Evolutionary conservation across 352 stramenopile species (phyloP).

Genomic region (Pythium sp.): DNA sequence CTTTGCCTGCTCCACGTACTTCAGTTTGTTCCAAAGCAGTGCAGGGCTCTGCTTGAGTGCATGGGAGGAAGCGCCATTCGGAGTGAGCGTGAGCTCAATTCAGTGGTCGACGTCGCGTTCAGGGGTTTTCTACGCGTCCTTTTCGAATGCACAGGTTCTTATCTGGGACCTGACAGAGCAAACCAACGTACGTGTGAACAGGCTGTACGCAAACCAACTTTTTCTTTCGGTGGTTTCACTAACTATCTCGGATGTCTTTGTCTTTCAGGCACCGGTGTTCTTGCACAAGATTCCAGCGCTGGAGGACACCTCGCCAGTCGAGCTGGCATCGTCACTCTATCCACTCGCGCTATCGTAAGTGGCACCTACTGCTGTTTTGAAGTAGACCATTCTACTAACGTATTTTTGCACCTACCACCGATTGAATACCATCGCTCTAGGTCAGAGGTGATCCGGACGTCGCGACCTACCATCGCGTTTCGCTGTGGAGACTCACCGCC

Average conservation of each 20-base stretch:
- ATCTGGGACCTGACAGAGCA: constrained; percentile 55
- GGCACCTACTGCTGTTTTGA: neutral
- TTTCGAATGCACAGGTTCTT: constrained; percentile 39
- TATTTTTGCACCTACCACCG: neutral
- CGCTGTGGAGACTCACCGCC: constrained; percentile 17
- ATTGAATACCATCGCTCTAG: constrained; percentile 20
- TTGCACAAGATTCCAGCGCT: constrained; percentile 25
- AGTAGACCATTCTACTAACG: neutral
- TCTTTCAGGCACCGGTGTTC: constrained; percentile 28
- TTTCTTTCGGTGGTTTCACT: neutral
- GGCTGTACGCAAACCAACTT: neutral
- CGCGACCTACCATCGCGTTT: constrained; percentile 39
- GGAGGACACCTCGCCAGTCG: constrained; percentile 19
- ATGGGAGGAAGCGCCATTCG: constrained; percentile 53
- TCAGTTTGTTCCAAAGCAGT: constrained; percentile 47
- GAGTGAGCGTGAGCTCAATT: constrained; percentile 35
- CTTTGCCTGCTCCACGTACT: constrained; percentile 15
- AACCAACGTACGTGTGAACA: constrained; percentile 28
- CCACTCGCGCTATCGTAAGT: constrained; percentile 47
- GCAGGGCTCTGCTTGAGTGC: constrained; percentile 34
- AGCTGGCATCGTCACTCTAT: constrained; percentile 33
- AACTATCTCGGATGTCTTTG: neutral
- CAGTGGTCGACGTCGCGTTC: constrained; percentile 53
- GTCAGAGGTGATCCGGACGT: constrained; percentile 50
- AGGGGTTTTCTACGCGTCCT: constrained; percentile 55